Evolutionary conservation across 306 rosid genomes (phyloP), one percentile per base, ranked within the genome.

Genomic region (Comarum palustre): DNA sequence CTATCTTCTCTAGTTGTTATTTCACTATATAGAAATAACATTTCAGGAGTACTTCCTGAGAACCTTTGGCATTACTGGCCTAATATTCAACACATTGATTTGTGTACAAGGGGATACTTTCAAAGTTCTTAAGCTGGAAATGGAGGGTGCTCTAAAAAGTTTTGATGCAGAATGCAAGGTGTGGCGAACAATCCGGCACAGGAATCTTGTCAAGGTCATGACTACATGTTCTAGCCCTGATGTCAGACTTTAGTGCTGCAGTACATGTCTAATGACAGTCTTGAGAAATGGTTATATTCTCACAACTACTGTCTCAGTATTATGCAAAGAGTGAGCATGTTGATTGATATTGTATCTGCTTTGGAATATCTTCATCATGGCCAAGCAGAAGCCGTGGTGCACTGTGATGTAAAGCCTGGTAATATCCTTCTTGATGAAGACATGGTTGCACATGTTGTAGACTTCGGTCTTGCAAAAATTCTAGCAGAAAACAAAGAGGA

Each of bases 381-480:
- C n/a, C 69, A 73, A 43, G 34, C 69, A 3, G 48, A 76, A 7
- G 52, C 69, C 0, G 62, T 81, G 19, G 81, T 84, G 3, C 83
- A 84, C 12, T 81, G 84, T 34, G 83, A 81, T 64, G 10, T 84
- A 50, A 84, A 80, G 77, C 85, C 85, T 9, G 63, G 68, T 16
- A 78, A 84, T 74, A 17, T 84, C 22, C 64, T 81, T 52, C 34
- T 84, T 25, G 85, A 81, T 72, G 73, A 54, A 64, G 66, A 84
- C 19, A 81, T 81, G 83, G 79, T 84, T 34, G 87, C 83, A n/a
- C 72, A 27, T 61, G 66, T 75, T 48, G 73, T 74, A 46, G 88
- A 81, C 32, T 68, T 76, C 16, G 75, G 80, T 59, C 46, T 81
- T 52, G 73, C 85, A 11, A 84, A 48, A 16, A 4, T 48, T 4